phyloP scores from a whole-genome alignment of 2,329 filamentous ascomycete species.

The Ophiostoma quercus region DNA sequence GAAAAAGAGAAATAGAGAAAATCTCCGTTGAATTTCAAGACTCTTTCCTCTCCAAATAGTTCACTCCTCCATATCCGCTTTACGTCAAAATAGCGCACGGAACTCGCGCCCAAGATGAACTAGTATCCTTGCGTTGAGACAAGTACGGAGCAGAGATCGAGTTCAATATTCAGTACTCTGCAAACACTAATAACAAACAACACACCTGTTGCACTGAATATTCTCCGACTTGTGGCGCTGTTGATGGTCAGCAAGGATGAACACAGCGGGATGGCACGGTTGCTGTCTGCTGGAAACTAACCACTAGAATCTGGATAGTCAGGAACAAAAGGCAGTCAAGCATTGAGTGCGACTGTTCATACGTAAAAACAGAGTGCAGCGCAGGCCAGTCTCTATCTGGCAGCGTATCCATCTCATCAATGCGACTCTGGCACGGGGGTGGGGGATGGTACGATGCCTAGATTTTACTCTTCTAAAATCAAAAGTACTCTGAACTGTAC shows the following conservation, averaged over 20 bases:
- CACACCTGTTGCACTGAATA: slow-evolving; percentile 3
- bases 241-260: slow-evolving; percentile 13
- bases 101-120: slow-evolving; percentile 12
- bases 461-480: not conserved
- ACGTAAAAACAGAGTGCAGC: not conserved
- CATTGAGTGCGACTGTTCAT: not conserved
- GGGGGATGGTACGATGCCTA: slow-evolving; percentile 14
- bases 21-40: not conserved
- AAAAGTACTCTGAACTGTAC: too few species aligned
- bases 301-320: not conserved
- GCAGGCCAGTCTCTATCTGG: not conserved
- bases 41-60: not conserved
- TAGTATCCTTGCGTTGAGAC: not conserved
- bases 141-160: not conserved
- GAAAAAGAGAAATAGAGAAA: not conserved
- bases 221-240: slow-evolving; percentile 14
- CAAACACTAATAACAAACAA: not conserved
- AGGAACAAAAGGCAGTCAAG: not conserved
- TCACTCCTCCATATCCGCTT: not conserved
- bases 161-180: not conserved
- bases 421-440: slow-evolving; percentile 13
- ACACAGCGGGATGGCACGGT: slow-evolving; percentile 14
- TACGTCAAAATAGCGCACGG: slow-evolving; percentile 22
- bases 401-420: not conserved
- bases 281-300: not conserved